Conservation (phyloP, 495 filamentous ascomycete species). For the Trichoderma gamsii region DNA sequence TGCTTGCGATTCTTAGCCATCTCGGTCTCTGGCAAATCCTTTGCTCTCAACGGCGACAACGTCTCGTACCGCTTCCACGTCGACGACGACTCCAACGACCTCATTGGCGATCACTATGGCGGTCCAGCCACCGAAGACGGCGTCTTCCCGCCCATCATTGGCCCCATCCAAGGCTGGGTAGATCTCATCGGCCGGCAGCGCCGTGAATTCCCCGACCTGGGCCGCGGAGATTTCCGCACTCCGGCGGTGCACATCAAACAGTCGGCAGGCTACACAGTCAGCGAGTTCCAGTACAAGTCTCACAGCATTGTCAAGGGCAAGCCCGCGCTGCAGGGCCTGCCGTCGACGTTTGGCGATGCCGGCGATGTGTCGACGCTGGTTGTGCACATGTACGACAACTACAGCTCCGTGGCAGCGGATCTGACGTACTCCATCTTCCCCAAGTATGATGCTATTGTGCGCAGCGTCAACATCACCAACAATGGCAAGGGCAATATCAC, state of each 20-base stretch:
- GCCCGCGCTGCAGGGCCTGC: constrained; percentile 40
- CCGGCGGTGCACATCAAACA: constrained; percentile 50
- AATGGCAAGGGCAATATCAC: constrained; percentile 40
- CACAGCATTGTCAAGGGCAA: constrained; percentile 41
- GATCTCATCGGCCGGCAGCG: constrained; percentile 39
- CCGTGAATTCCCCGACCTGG: constrained; percentile 51
- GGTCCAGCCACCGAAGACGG: constrained; percentile 37
- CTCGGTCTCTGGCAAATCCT: constrained; percentile 25
- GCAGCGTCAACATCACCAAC: constrained; percentile 48
- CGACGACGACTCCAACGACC: constrained; percentile 41
- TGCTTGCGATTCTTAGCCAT: neutral
- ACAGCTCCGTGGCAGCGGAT: constrained; percentile 43
- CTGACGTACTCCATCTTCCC: constrained; percentile 52
- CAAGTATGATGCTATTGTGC: constrained; percentile 44
- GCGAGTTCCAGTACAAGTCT: constrained; percentile 42
- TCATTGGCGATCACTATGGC: constrained; percentile 49
- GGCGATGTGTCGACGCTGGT: constrained; percentile 46
- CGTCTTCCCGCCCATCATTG: constrained; percentile 23
- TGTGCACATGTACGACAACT: constrained; percentile 46
- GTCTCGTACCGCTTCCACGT: constrained; percentile 52
- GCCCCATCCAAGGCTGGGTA: constrained; percentile 41
- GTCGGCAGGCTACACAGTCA: constrained; percentile 44
- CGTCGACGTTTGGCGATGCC: constrained; percentile 43
- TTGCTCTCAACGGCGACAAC: constrained; percentile 43
- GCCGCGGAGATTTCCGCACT: constrained; percentile 47